A percentile compares a stretch with the other conserved stretches of the same genome.
These are phyloP conservation scores for Meyerozyma athensensis DNA, from an alignment of 1,139 yeast species.

Conservation along the genomic window DNA sequence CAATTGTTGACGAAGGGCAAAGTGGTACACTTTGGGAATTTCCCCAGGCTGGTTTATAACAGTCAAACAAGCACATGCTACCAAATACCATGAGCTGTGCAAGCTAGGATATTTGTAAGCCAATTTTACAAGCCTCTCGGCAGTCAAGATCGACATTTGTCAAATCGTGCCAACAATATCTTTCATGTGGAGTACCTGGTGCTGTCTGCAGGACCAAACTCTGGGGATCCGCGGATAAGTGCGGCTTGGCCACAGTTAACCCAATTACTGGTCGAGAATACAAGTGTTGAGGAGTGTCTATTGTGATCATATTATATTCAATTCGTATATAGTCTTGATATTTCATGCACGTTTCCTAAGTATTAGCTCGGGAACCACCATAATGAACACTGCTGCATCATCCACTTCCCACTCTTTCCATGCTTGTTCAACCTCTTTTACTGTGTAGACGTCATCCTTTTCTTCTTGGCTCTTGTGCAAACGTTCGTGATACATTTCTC, in stretches of 20 bases:
- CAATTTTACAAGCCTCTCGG: slow-evolving; percentile 58
- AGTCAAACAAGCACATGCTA: slow-evolving; percentile 79
- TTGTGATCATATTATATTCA: too few species aligned
- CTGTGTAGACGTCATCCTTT: background rate
- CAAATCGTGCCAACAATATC: background rate
- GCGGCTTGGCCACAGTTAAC: too few species aligned
- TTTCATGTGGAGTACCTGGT: too few species aligned
- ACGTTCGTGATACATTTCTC: background rate
- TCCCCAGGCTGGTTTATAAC: slow-evolving; percentile 81
- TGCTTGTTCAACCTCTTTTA: background rate
- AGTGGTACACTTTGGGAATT: slow-evolving; percentile 69
- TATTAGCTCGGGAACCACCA: background rate
- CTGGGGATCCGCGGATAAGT: background rate
- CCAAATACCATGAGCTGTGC: slow-evolving; percentile 59
- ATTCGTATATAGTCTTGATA: too few species aligned
- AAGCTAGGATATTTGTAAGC: slow-evolving; percentile 48
- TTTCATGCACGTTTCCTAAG: too few species aligned
- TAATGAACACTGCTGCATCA: background rate
- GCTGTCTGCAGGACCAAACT: too few species aligned
- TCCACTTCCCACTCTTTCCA: slow-evolving; percentile 1
- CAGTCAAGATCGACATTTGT: slow-evolving; percentile 36
- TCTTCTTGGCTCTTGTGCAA: slow-evolving; percentile 1
- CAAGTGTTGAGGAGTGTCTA: too few species aligned
- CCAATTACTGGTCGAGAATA: too few species aligned
- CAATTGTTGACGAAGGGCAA: slow-evolving; percentile 56